phyloP scores from a whole-genome alignment of 2,329 filamentous ascomycete species.

The Colletotrichum horii region DNA sequence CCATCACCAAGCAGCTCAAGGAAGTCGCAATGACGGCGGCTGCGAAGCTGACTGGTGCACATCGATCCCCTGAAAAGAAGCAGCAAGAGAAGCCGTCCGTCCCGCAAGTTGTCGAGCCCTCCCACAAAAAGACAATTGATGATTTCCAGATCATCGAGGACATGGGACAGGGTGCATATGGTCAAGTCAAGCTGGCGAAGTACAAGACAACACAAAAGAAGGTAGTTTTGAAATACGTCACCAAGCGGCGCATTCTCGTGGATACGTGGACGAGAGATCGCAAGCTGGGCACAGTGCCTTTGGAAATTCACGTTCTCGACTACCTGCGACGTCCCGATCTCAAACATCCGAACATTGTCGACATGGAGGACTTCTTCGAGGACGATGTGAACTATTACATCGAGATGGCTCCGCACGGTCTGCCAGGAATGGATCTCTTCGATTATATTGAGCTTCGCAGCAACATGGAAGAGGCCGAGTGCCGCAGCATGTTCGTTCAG shows the following conservation, averaged over 20 bases:
- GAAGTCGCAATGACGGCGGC: conserved; percentile 61
- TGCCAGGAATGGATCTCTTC: conserved; percentile 98
- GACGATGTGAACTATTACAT: conserved; percentile 97
- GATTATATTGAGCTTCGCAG: conserved; percentile 97
- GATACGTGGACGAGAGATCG: conserved; percentile 98
- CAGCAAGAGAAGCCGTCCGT: conserved; percentile 35
- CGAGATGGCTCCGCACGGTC: conserved; percentile 93
- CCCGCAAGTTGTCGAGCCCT: conserved; percentile 40
- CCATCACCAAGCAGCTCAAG: conserved; percentile 61
- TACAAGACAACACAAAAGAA: conserved; percentile 83
- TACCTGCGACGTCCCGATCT: conserved; percentile 80
- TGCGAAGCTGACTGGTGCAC: conserved; percentile 53
- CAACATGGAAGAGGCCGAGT: conserved; percentile 96
- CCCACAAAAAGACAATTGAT: conserved; percentile 79
- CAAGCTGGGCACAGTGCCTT: conserved; percentile 87
- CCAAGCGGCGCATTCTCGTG: conserved; percentile 93
- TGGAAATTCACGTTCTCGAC: conserved; percentile 97
- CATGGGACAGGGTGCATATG: conserved; percentile 98
- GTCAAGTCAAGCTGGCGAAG: conserved; percentile 92
- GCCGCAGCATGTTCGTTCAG: conserved; percentile 92
- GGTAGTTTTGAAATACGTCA: conserved; percentile 96
- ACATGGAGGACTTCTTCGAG: conserved; percentile 77
- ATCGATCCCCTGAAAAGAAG: conserved; percentile 36
- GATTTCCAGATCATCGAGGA: conserved; percentile 95
- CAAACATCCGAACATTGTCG: conserved; percentile 72